A percentile compares a stretch with the other conserved stretches of the same genome.
Conservation (phyloP, 2,329 filamentous ascomycete species). For the Aspergillus pseudoterreus region DNA sequence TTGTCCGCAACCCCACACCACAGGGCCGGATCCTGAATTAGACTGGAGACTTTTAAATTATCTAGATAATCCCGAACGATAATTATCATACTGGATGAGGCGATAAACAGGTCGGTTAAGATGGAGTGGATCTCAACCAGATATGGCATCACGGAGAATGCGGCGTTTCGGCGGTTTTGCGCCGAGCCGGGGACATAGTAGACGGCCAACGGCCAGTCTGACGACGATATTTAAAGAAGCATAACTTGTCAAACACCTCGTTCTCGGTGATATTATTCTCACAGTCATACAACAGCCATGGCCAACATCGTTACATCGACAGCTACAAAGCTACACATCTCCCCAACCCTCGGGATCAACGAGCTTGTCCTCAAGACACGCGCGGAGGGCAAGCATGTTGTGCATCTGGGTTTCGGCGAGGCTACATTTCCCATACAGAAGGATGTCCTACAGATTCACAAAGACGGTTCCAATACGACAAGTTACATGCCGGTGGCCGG, state of each 20-base stretch:
- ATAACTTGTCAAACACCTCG: not conserved
- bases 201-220: not conserved
- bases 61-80: not conserved
- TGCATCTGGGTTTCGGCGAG: constrained; percentile 2
- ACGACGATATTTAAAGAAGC: not conserved
- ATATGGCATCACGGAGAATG: no score
- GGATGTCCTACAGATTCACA: constrained; percentile 3
- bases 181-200: not conserved
- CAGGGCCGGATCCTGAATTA: no score
- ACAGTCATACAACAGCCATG: not conserved
- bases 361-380: constrained; percentile 2
- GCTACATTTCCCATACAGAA: constrained; percentile 3
- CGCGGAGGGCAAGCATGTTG: constrained; percentile 1
- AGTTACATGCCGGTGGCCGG: constrained; percentile 3
- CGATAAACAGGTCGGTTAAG: not conserved
- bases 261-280: not conserved
- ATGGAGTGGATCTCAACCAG: not conserved
- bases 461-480: not conserved
- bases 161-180: not conserved
- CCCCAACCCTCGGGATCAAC: constrained; percentile 4
- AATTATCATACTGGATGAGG: not conserved
- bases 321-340: constrained; percentile 2
- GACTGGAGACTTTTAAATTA: no score
- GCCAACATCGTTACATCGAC: constrained; percentile 1
- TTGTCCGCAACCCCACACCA: no score